Evolutionary conservation across 106 monocot species (phyloP), one percentile per base, ranked within the genome.

Genomic region (Allium fistulosum): DNA sequence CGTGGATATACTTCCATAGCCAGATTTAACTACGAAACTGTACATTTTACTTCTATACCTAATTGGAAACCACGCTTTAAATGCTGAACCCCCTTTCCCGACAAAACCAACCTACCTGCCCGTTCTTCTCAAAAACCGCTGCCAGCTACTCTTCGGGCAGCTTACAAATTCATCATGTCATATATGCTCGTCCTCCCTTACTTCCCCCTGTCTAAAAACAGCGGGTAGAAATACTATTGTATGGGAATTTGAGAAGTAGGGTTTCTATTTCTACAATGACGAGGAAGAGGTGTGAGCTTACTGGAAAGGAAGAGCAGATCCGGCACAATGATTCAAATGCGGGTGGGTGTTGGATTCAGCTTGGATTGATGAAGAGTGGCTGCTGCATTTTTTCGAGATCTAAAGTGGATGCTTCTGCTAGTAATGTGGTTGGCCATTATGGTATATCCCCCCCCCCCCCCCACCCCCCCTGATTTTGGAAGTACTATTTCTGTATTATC

Each of bases 301-400:
- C 46, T 51, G n/a, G 70, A 8, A 75, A 77, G 84, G 87, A 81
- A 77, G 27, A 46, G 78, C 80, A 79, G 77, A n/a, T 58, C 75
- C 17, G 75, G 78, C 46, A 75, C 15, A 67, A 72, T 58, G 26
- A 66, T 65, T 61, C 46, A 70, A 73, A 74, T 75, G 66, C 71
- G 50, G 75, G 57, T 7, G 87, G 94, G 28, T 94, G 94, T 74
- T 94, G 94, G 87, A 73, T 75, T 48, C 74, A 57, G 66, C 69
- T 90, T 67, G 74, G 71, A 45, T 71, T 84, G 68, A 72, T 78
- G 78, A 74, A 82, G 63, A 70, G 37, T 37, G 37, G 37, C 37
- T 37, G 71, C 62, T 94, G 90, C 74, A 79, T 90, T 49, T 77
- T 83, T n/a, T 78, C 90, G 59, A 84, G 85, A 82, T 78, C 87